Evolutionary conservation across 768 basidiomycete genomes (phyloP).

Genomic region (Agaricus subrufescens): DNA sequence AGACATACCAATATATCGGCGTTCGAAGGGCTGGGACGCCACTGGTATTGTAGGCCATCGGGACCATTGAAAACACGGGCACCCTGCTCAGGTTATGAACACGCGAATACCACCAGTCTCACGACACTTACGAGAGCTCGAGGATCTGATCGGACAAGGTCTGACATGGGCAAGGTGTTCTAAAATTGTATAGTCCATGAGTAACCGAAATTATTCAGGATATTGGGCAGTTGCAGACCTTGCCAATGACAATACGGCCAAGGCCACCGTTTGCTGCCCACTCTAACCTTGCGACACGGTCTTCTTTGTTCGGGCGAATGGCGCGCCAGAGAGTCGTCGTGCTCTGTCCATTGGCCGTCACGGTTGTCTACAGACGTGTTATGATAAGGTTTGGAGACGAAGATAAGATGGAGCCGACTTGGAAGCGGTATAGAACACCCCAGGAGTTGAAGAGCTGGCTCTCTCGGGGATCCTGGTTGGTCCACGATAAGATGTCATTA

Average conservation of each 20-base stretch:
- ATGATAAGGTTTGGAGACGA: conserved; percentile 18
- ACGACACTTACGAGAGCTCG: conserved; percentile 48
- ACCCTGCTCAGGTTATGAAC: conserved; percentile 33
- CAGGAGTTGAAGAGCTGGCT: conserved; percentile 79
- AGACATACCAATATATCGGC: conserved; percentile 56
- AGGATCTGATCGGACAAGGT: conserved; percentile 71
- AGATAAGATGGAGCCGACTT: conserved; percentile 37
- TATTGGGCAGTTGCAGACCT: conserved; percentile 39
- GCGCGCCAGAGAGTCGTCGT: conserved; percentile 77
- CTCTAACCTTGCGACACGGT: conserved; percentile 84
- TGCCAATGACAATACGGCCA: conserved; percentile 82
- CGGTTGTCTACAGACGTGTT: conserved; percentile 49
- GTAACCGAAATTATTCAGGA: conserved; percentile 16
- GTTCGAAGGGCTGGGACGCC: conserved; percentile 62
- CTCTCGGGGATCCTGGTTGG: conserved; percentile 80
- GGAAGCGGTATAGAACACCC: conserved; percentile 79
- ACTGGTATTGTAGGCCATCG: conserved; percentile 75
- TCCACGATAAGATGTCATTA: conserved; percentile 81
- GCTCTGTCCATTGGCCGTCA: conserved; percentile 57
- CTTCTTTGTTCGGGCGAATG: conserved; percentile 82
- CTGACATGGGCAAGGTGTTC: conserved; percentile 78
- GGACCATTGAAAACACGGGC: conserved; percentile 75
- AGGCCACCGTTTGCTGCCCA: conserved; percentile 82
- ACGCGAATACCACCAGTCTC: conserved; percentile 3
- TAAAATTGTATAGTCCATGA: conserved; percentile 30